Evolutionary conservation across 2,329 filamentous ascomycete genomes (phyloP).

Genomic region (Diatrype stigma): DNA sequence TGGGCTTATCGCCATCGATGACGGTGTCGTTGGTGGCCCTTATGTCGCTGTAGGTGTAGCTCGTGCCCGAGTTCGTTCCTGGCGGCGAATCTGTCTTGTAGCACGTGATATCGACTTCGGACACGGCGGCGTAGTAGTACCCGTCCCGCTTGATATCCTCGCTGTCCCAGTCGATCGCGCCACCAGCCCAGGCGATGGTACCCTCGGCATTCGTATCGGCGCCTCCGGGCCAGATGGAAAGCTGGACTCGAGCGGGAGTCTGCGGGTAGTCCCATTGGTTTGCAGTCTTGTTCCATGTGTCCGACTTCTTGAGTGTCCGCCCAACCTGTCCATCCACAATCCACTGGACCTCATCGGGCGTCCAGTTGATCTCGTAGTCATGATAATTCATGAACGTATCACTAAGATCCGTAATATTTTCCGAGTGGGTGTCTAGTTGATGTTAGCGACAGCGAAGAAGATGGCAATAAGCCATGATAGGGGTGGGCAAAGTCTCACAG

Average conservation of each 20-base stretch:
- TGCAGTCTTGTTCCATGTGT: slow-evolving; percentile 81
- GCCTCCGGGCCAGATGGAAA: slow-evolving; percentile 95
- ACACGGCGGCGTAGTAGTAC: slow-evolving; percentile 83
- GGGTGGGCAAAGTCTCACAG: slow-evolving; percentile 56
- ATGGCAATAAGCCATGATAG: background rate
- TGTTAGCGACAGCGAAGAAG: slow-evolving; percentile 9
- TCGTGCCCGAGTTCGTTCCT: slow-evolving; percentile 64
- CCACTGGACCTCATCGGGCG: slow-evolving; percentile 82
- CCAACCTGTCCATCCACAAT: slow-evolving; percentile 74
- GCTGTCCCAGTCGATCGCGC: slow-evolving; percentile 80
- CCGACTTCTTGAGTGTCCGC: slow-evolving; percentile 67
- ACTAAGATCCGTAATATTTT: slow-evolving; percentile 59
- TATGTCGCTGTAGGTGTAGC: slow-evolving; percentile 70
- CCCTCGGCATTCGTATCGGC: slow-evolving; percentile 72
- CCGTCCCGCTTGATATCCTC: slow-evolving; percentile 75
- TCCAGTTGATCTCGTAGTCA: slow-evolving; percentile 92
- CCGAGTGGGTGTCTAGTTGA: slow-evolving; percentile 65
- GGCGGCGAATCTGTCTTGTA: slow-evolving; percentile 61
- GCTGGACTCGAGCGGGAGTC: slow-evolving; percentile 82
- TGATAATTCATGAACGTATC: slow-evolving; percentile 78
- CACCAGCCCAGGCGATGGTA: slow-evolving; percentile 89
- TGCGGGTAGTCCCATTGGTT: slow-evolving; percentile 87
- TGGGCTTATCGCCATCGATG: slow-evolving; percentile 67
- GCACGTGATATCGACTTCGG: slow-evolving; percentile 78
- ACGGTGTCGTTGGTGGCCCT: slow-evolving; percentile 73